Base-by-base conservation (phyloP, 2,329 filamentous ascomycete species). In the Pseudocercospora pini-densiflorae region DNA sequence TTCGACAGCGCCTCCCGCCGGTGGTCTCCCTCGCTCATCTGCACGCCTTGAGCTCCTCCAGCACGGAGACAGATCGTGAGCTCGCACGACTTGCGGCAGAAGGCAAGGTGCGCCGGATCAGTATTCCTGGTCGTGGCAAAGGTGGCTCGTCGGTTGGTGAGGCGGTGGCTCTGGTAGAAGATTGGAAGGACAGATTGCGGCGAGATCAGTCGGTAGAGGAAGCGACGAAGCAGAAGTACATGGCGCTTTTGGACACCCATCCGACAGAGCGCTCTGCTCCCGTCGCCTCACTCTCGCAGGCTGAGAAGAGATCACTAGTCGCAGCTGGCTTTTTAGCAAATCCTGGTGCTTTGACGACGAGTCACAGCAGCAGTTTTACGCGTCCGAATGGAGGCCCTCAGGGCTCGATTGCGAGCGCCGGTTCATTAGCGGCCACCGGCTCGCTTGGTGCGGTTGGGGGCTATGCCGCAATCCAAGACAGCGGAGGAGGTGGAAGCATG, bases 381-480 rank as follows among this genome's bases (percentile, higher is more conserved):
- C 77, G 77, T 2, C 80, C 81, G 1, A 78, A 78, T 9, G 74
- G 79, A 9, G 78, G 79, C 3, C 51, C 72, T n/a, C 47, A 63
- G 12, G 63, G 61, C 9, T 88, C 87, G 3, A 81, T 93, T 9
- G 85, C 89, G 43, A 85, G 83, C 27, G 87, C 91, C 23, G 81
- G 81, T 16, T 87, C 88, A 1, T 84, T 82, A 68, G 88, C 89
- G 23, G 87, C 90, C 5, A 90, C 91, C 0, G 91, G 91, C 14
- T 89, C 88, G 2, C 73, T 90, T 1, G 89, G 83, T 6, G 90
- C 91, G 1, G 87, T 93, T 0, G 91, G 91, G 1, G 90, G 90
- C 4, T 79, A 82, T n/a, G 86, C 87, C 21, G 89, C 87, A 2
- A 80, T 92, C 5, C 86, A 90, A 74, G 84, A 84, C 58, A 87